Conservation (phyloP, 2,329 filamentous ascomycete genomes). For the Aspergillus sclerotialis region DNA sequence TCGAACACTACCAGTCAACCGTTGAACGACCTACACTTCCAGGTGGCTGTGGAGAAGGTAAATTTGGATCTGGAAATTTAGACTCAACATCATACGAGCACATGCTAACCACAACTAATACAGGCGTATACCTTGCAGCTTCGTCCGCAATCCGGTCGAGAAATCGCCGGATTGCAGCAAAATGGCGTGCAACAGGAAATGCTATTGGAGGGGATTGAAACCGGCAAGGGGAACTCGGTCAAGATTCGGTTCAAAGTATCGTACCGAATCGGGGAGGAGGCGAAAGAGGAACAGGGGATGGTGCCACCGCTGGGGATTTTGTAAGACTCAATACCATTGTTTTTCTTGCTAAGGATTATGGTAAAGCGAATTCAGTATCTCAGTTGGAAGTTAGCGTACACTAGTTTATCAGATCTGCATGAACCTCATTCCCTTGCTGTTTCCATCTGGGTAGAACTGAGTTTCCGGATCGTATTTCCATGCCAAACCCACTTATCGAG, state of each 20-base stretch:
- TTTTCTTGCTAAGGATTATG: background rate
- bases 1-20: constrained; percentile 69
- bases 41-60: constrained; percentile 91
- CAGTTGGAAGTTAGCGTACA: too few species aligned
- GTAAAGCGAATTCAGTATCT: too few species aligned
- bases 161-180: constrained; percentile 63
- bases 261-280: constrained; percentile 60
- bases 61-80: constrained; percentile 13
- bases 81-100: too few species aligned
- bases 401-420: too few species aligned
- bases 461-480: too few species aligned
- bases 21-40: constrained; percentile 77
- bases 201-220: constrained; percentile 66
- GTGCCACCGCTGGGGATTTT: constrained; percentile 71
- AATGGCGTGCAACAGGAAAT: constrained; percentile 78
- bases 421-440: too few species aligned
- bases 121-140: constrained; percentile 76
- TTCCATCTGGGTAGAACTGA: too few species aligned
- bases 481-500: too few species aligned
- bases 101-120: constrained; percentile 6
- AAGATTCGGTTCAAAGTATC: constrained; percentile 86
- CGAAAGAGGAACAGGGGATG: constrained; percentile 74
- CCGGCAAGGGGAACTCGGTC: constrained; percentile 66
- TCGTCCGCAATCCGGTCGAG: constrained; percentile 75
- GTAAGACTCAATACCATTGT: constrained; percentile 27